Evolutionary conservation across 768 basidiomycete species (phyloP), one percentile per base, ranked within the genome.

Genomic region (Cyclocybe aegerita): DNA sequence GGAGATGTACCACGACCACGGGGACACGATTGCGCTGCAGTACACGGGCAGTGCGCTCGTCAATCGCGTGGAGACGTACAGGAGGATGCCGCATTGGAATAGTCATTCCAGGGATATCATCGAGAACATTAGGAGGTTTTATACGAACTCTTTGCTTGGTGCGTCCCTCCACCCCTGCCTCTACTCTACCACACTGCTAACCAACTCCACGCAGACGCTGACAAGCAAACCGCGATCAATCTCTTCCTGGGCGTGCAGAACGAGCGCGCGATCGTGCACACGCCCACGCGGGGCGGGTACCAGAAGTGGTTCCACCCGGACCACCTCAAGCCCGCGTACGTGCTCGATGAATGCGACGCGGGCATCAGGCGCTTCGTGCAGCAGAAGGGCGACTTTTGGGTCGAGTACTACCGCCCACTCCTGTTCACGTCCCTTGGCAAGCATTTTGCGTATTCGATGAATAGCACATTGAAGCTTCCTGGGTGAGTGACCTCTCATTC

Each of bases 1-100:
- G 3, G 93, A 97, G 70, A 98, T 99, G 94, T 98, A 95, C 66
- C 93, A 96, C 64, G 93, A 97, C 65, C 94, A 97, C 58, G 93
- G 93, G 1, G 93, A 97, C 63, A 95, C 93, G 0, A 83, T 98
- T 50, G 95, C 96, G 0, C 73, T 97, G 55, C 96, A 99, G 64
- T 99, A 99, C 61, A 97, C 94, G 0, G 97, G 97, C 1, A 94
- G 92, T 62, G 93, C 93, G 0, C 82, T 98, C 7, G 95, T 98
- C 39, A 98, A 98, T 60, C 79, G 95, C 2, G 93, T 98, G 6
- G 95, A 98, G 65, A 97, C 92, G 1, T 98, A 98, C 61, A 83
- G 95, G 37, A 82, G 93, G 29, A 93, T 94, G 80, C 91, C 91
- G 0, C 93, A 97, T 55, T 98, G 96, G 95, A 93, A 93, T 61